phyloP scores from a whole-genome alignment of 257 asterid species.

The Mitragyna speciosa region DNA sequence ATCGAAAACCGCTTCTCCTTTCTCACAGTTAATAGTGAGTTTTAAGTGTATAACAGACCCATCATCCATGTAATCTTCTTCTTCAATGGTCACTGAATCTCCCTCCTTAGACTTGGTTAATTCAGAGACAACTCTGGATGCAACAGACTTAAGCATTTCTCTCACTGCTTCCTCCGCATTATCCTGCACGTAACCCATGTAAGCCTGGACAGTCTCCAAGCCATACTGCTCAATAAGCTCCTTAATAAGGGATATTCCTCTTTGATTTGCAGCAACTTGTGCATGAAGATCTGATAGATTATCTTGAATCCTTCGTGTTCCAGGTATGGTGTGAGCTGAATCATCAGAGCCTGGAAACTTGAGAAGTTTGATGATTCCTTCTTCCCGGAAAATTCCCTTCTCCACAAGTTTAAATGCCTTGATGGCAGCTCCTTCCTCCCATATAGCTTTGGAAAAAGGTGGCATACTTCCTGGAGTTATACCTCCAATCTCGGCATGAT shows the following conservation, averaged over 20 bases:
- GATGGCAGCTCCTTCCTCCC: constrained; percentile 99
- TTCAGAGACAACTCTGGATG: constrained; percentile 41
- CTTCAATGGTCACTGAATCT: constrained; percentile 60
- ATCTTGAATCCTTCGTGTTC: constrained; percentile 92
- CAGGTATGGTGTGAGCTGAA: constrained; percentile 57
- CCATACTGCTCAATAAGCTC: constrained; percentile 94
- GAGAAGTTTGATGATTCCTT: constrained; percentile 77
- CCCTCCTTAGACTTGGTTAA: constrained; percentile 32
- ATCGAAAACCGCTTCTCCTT: constrained; percentile 88
- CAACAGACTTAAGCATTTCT: constrained; percentile 92
- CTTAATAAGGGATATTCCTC: constrained; percentile 87
- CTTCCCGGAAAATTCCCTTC: constrained; percentile 79
- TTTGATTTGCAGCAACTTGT: constrained; percentile 95
- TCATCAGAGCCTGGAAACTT: constrained; percentile 54
- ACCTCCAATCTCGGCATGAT: constrained; percentile 98
- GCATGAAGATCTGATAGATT: constrained; percentile 94
- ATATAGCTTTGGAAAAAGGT: constrained; percentile 88
- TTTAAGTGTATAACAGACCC: constrained; percentile 81
- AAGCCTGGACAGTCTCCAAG: constrained; percentile 78
- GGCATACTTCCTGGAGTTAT: constrained; percentile 99
- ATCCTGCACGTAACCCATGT: constrained; percentile 86
- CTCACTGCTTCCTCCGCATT: constrained; percentile 94
- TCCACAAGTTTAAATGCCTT: constrained; percentile 95
- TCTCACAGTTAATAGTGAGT: constrained; percentile 59
- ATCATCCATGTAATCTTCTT: constrained; percentile 94